Conservation (phyloP, 768 basidiomycete genomes). For the Kwoniella bestiolae region DNA sequence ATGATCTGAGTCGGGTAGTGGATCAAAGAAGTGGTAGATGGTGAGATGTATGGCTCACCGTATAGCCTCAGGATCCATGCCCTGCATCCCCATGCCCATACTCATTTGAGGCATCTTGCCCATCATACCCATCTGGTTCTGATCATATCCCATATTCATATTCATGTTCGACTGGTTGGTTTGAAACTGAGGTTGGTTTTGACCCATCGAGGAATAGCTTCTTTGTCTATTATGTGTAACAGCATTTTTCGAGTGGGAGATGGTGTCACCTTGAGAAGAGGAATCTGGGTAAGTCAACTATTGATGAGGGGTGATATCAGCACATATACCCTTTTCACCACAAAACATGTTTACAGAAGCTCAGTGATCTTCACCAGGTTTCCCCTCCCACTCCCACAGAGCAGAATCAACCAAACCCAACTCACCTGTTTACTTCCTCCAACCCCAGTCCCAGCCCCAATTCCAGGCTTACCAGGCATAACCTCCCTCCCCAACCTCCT, state of each 20-base stretch:
- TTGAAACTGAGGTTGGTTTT: conserved; percentile 2
- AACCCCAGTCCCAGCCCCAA: no score
- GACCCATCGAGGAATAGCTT: conserved; percentile 11
- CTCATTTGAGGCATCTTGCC: conserved; percentile 11
- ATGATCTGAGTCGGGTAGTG: background rate
- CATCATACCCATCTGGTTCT: conserved; percentile 7
- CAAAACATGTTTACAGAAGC: no score
- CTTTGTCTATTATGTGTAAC: conserved; percentile 9
- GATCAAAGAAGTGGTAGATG: background rate
- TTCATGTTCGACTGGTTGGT: background rate
- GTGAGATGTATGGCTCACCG: conserved; percentile 16
- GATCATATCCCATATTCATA: background rate
- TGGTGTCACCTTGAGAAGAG: no score
- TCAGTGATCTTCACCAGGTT: no score
- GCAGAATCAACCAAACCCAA: no score
- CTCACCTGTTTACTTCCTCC: conserved; percentile 8
- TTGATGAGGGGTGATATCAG: background rate
- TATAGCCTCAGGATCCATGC: conserved; percentile 22
- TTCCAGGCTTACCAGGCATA: background rate
- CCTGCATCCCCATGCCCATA: background rate
- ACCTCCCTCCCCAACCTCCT: background rate
- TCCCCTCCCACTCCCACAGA: no score
- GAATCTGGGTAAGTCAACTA: background rate
- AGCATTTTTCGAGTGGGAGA: no score
- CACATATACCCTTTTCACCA: no score